These are phyloP conservation scores for Tolypocladium capitatum DNA, from an alignment of 2,329 filamentous ascomycete genomes.

Conservation along the genomic window DNA sequence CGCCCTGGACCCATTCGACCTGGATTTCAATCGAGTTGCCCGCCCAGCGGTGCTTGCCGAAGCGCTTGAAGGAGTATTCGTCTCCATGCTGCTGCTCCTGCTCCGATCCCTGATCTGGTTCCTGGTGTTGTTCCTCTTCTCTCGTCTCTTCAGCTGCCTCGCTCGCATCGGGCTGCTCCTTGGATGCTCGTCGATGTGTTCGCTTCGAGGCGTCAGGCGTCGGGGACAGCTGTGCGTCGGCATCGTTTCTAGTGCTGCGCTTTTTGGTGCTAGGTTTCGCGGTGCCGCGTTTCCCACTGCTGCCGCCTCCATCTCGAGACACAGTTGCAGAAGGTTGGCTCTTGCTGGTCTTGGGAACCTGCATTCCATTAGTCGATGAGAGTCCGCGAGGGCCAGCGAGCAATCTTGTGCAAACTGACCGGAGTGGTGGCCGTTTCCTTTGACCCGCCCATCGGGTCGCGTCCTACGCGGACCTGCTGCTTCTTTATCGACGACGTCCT, in stretches of 20 bases:
- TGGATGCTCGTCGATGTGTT: neutral
- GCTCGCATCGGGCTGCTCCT: neutral
- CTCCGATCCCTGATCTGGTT: neutral
- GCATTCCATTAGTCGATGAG: neutral
- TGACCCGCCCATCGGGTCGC: neutral
- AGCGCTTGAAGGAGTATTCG: constrained; percentile 10
- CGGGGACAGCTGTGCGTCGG: neutral
- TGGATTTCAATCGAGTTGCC: constrained; percentile 15
- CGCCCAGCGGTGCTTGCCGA: constrained; percentile 16
- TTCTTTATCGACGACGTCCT: neutral
- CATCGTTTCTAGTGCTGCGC: neutral
- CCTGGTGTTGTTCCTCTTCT: neutral
- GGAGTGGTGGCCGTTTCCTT: neutral
- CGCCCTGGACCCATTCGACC: constrained; percentile 17
- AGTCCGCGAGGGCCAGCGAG: neutral
- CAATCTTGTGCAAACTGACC: neutral
- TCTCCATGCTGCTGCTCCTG: neutral
- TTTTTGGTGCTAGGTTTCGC: neutral
- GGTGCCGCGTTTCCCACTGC: neutral
- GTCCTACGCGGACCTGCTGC: neutral
- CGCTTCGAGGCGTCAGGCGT: neutral
- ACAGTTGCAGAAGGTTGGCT: neutral
- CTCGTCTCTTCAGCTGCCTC: neutral
- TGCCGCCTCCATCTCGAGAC: neutral
- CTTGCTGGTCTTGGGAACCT: neutral